phyloP scores from a whole-genome alignment of 345 rosid genomes.

The Lepidium sativum region DNA sequence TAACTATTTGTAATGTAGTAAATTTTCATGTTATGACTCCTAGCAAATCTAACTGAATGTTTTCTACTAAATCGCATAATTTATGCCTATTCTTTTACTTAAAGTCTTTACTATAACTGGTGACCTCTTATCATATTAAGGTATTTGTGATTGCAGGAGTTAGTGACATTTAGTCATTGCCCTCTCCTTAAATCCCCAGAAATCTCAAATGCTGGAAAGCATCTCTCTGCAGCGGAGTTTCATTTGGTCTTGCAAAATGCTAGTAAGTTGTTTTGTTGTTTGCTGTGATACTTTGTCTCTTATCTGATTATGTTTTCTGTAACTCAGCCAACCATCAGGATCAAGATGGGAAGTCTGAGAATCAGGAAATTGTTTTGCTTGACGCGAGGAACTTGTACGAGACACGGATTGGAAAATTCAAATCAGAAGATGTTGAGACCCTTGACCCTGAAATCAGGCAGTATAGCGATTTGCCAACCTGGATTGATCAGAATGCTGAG shows the following conservation, averaged over 20 bases:
- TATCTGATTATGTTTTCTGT: slow-evolving; percentile 1
- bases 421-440: slow-evolving; percentile 54
- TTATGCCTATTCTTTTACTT: neutral
- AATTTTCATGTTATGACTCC: neutral
- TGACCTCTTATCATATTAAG: neutral
- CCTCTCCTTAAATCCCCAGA: slow-evolving; percentile 60
- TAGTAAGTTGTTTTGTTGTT: slow-evolving; percentile 26
- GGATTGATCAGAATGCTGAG: slow-evolving; percentile 78
- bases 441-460: slow-evolving; percentile 85
- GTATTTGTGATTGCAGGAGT: slow-evolving; percentile 41
- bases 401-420: slow-evolving; percentile 85
- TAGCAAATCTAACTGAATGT: neutral
- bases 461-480: slow-evolving; percentile 79
- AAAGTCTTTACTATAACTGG: neutral
- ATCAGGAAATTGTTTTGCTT: slow-evolving; percentile 50
- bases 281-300: neutral
- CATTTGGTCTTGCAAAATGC: slow-evolving; percentile 68
- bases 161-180: slow-evolving; percentile 72
- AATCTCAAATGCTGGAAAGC: slow-evolving; percentile 70
- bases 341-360: slow-evolving; percentile 25
- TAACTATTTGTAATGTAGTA: neutral
- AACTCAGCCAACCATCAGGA: slow-evolving; percentile 30
- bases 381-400: slow-evolving; percentile 92
- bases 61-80: neutral
- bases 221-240: slow-evolving; percentile 81